Conservation (phyloP, 192 early-diverging fungal genomes). For the Chytriomyces sp. region DNA sequence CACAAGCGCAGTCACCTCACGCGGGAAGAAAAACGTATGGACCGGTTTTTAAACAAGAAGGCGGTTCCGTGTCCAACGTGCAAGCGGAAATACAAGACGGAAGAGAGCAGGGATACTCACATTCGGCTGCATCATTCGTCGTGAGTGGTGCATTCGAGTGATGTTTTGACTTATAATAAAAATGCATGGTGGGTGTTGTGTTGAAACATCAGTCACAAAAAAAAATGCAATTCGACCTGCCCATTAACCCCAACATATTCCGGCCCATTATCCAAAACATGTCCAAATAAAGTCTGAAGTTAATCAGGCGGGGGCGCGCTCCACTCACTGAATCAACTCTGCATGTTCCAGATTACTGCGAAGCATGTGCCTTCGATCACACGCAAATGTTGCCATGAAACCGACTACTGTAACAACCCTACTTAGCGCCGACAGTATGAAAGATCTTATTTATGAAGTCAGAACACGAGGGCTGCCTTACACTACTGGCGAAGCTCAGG, state of each 20-base stretch:
- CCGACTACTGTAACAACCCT: not conserved
- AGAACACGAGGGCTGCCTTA: not conserved
- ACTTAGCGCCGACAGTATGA: no score
- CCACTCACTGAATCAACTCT: not conserved
- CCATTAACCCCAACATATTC: not conserved
- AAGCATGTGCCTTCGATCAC: not conserved
- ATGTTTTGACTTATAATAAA: not conserved
- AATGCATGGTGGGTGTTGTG: not conserved
- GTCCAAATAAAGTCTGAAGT: not conserved
- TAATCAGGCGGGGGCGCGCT: not conserved
- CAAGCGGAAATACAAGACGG: not conserved
- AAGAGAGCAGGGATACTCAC: not conserved
- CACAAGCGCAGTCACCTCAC: not conserved
- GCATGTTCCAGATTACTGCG: not conserved
- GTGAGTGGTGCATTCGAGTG: no score
- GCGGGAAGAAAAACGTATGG: not conserved
- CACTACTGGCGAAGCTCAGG: not conserved
- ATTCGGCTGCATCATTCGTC: no score
- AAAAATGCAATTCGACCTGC: not conserved
- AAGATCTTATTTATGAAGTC: no score
- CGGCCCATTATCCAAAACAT: slow-evolving; percentile 15
- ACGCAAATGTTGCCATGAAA: not conserved
- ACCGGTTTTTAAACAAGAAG: not conserved
- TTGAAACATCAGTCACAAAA: not conserved
- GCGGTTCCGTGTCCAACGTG: not conserved